phyloP scores from a whole-genome alignment of 2,329 filamentous ascomycete species.

The Colletotrichum spinosum region DNA sequence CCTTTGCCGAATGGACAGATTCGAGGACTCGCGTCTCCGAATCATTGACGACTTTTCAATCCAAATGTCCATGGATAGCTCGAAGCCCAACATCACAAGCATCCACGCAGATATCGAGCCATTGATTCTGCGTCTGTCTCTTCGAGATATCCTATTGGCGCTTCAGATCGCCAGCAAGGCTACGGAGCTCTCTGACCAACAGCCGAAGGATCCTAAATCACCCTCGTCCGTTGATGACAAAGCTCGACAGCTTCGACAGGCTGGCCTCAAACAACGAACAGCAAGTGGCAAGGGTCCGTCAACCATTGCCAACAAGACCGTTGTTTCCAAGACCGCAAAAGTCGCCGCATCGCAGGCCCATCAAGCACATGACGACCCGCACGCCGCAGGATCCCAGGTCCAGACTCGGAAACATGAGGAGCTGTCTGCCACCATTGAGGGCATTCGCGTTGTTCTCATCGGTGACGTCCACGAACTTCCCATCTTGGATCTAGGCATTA shows the following conservation, averaged over 20 bases:
- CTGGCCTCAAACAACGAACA: constrained; percentile 65
- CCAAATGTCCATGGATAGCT: constrained; percentile 85
- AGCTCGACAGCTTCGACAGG: constrained; percentile 62
- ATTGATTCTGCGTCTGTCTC: constrained; percentile 86
- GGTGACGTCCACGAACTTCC: constrained; percentile 96
- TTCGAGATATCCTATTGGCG: constrained; percentile 93
- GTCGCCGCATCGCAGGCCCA: constrained; percentile 45
- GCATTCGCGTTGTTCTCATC: constrained; percentile 91
- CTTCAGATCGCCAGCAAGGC: constrained; percentile 93
- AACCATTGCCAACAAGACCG: constrained; percentile 58
- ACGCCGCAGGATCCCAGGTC: constrained; percentile 19
- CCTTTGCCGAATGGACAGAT: constrained; percentile 96
- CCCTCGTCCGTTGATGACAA: constrained; percentile 62
- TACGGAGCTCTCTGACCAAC: constrained; percentile 82
- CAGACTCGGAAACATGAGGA: constrained; percentile 71
- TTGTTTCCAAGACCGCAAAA: constrained; percentile 47
- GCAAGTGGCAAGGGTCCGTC: constrained; percentile 68
- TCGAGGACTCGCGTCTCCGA: constrained; percentile 88
- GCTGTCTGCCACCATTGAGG: constrained; percentile 86
- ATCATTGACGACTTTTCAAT: constrained; percentile 98
- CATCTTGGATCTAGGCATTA: constrained; percentile 92
- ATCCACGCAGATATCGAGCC: constrained; percentile 93
- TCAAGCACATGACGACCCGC: constrained; percentile 27
- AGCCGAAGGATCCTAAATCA: constrained; percentile 57
- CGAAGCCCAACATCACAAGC: constrained; percentile 72